A percentile compares a stretch with the other conserved stretches of the same genome.
These are phyloP conservation scores for Capsella bursapastoris DNA, from an alignment of 345 rosid species.

Conservation along the genomic window DNA sequence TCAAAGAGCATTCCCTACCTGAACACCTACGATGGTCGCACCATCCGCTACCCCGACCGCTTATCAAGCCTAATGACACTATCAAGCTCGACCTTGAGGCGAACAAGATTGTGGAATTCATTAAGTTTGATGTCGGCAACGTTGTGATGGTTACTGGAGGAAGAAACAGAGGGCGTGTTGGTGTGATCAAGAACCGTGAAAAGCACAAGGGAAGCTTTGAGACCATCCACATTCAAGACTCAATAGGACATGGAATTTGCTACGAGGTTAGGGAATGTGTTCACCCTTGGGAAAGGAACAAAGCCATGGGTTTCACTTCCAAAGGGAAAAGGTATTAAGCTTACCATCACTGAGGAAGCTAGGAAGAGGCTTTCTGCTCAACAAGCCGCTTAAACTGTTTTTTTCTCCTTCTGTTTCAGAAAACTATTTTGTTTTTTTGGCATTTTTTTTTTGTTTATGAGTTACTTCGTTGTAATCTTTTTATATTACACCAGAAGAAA, in stretches of 20 bases:
- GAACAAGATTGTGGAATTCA: slow-evolving; percentile 56
- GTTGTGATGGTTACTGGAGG: slow-evolving; percentile 76
- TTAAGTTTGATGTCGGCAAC: slow-evolving; percentile 66
- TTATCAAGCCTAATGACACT: slow-evolving; percentile 66
- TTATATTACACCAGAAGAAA: neutral
- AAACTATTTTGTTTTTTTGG: neutral
- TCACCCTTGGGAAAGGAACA: slow-evolving; percentile 74
- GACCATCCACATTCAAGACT: slow-evolving; percentile 80
- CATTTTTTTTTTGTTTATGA: neutral
- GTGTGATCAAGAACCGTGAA: slow-evolving; percentile 81
- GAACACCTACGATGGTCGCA: slow-evolving; percentile 69
- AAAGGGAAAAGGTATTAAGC: slow-evolving; percentile 88
- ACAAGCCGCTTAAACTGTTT: slow-evolving; percentile 38
- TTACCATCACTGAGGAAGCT: slow-evolving; percentile 83
- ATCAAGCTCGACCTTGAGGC: slow-evolving; percentile 59
- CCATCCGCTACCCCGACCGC: slow-evolving; percentile 68
- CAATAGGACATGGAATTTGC: slow-evolving; percentile 85
- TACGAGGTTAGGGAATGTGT: slow-evolving; percentile 80
- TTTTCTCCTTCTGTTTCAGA: slow-evolving; percentile 5
- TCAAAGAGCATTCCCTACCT: slow-evolving; percentile 52
- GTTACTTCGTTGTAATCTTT: neutral
- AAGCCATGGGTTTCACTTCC: slow-evolving; percentile 93
- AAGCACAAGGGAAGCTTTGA: slow-evolving; percentile 87
- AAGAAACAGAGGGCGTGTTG: slow-evolving; percentile 75
- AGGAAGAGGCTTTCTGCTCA: slow-evolving; percentile 79